Base-by-base conservation (phyloP, 2,329 filamentous ascomycete species). In the Bipolaris sorokiniana region DNA sequence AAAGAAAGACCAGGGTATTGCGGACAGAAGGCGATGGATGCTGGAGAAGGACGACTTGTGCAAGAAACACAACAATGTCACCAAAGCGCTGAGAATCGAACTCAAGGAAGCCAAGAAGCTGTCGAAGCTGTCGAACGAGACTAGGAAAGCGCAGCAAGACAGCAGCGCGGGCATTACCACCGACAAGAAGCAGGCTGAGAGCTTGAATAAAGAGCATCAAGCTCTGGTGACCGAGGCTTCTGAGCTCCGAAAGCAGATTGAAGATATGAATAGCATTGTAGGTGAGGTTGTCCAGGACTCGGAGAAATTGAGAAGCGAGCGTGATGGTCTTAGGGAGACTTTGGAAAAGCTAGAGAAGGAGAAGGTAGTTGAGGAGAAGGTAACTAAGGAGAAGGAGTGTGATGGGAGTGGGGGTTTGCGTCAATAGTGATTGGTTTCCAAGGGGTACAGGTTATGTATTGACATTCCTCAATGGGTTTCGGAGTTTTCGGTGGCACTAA, bases 1-100 rank as follows among this genome's bases (percentile, higher is more conserved):
- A 33, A 51, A 51, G 40, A 55, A 38, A 34, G 34, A 28, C 2
- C 40, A 55, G 7, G 33, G 47, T 33, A 23, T 54, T 36, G 46
- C 46, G 2, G 51, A 54, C 10, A 18, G 48, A 50, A 28, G 38
- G 13, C 22, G 46, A 6, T 50, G 37, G 51, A 50, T 31, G 5
- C 11, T 28, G 10, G 38, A 41, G 31, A 48, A 41, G 3, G 7
- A 37, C 22, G 23, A 5, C 15, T 28, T 50, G 9, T 15, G n/a
- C 28, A 20, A 16, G 13, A 41, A 44, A 37, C 46, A 44, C 4
- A 18, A n/a, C 28, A 13, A 28, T 26, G 20, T 15, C 3, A n/a
- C 31, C 9, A 22, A 11, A 26, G 45, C 31, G 31, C 22, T 54
- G 31, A 44, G n/a, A 44, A 22, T 5, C 10, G 5, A 28, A 22